Base-by-base conservation (phyloP, 139 green algal genomes). In the Ostreobium quekettii region DNA sequence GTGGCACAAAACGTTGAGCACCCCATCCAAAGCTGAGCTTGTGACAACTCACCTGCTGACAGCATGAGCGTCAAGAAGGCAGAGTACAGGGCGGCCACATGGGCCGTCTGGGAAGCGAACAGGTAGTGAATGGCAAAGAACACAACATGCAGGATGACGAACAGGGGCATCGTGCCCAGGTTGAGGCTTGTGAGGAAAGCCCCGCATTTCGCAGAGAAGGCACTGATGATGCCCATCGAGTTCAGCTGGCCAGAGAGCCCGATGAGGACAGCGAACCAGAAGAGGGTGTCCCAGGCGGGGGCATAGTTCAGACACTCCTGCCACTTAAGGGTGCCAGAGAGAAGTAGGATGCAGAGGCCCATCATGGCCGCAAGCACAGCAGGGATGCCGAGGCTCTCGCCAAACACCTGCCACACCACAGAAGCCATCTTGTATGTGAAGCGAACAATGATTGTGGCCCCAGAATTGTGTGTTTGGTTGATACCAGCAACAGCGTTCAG, bases 71-170 rank as follows among this genome's bases (percentile, higher is more conserved):
- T 87, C 66, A 93, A 80, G 78, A 99, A 99, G 29, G 92, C 93
- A 0, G 83, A 77, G 77, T 93, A 97, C 2, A 99, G 81, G 8
- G 93, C 92, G 5, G 88, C 92, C 65, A 97, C 89, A 72, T 98
- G 93, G 15, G 93, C 93, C 3, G 92, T 97, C 77, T 98, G 93
- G 46, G 67, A 83, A 58, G 92, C 91, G 76, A 98, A 98, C 71
- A 98, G 84, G 84, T 99, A 99, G 85, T 98, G 93, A 57, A 96
- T 74, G 36, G 53, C 19, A 70, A 94, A 98, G 85, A 96, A 99
- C 28, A 76, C 78, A 26, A 74, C 64, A 76, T 91, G 90, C 48
- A 99, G 90, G 28, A 92, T 60, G 24, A 72, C 81, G 71, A 96
- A 96, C 32, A 93, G 78, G 1, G 76, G 72, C 11, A 74, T 77